phyloP scores from a whole-genome alignment of 2,329 filamentous ascomycete species.

The Alternaria brassicae region DNA sequence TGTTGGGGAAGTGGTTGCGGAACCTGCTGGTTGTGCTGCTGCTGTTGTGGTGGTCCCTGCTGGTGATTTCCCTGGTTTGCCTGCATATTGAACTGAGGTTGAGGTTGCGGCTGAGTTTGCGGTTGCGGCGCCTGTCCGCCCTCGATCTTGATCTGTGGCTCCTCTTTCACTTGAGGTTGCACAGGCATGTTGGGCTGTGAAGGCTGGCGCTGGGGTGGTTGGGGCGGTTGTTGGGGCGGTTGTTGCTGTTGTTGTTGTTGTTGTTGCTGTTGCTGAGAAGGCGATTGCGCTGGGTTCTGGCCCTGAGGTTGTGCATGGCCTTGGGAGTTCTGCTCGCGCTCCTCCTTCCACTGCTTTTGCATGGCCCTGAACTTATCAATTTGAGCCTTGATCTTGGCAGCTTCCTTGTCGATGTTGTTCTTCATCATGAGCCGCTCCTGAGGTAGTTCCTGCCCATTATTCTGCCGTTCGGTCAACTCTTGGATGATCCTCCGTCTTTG shows the following conservation, averaged over 20 bases:
- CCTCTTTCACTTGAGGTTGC: constrained; percentile 42
- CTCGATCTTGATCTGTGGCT: constrained; percentile 49
- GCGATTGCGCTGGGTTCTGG: constrained; percentile 34
- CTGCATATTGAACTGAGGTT: constrained; percentile 35
- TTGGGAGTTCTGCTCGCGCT: constrained; percentile 44
- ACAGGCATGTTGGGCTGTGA: constrained; percentile 34
- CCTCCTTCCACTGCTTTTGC: constrained; percentile 44
- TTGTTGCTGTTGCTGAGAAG: constrained; percentile 28
- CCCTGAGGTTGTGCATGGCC: constrained; percentile 33
- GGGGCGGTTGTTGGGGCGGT: constrained; percentile 25
- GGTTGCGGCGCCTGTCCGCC: constrained; percentile 34
- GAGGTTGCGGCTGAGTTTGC: constrained; percentile 17
- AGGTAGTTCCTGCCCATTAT: constrained; percentile 44
- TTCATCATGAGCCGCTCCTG: constrained; percentile 39
- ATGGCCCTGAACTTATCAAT: constrained; percentile 47
- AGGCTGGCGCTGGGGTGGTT: constrained; percentile 42
- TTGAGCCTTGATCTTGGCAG: constrained; percentile 38
- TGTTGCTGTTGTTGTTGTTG: constrained; percentile 40
- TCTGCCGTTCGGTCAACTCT: constrained; percentile 43
- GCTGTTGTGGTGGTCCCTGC: constrained; percentile 30
- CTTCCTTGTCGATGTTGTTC: constrained; percentile 39
- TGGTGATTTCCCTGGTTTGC: constrained; percentile 29
- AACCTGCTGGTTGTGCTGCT: constrained; percentile 29
- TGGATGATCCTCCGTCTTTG: constrained; percentile 36
- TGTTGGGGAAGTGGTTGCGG: constrained; percentile 28